Base-by-base conservation (phyloP, 495 filamentous ascomycete genomes). In the Evernia prunastri region DNA sequence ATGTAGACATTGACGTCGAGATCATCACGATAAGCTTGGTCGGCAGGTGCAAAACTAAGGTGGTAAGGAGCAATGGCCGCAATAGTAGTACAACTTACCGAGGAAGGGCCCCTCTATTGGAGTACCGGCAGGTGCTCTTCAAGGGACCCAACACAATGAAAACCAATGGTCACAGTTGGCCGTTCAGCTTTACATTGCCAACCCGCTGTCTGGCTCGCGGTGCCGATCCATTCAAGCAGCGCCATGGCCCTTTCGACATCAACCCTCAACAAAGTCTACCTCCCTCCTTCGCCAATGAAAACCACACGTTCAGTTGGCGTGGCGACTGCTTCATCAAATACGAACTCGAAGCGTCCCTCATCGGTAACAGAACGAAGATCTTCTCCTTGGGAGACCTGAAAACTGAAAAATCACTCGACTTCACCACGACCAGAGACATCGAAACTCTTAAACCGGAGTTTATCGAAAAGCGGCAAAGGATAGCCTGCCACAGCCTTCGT, bases 11-110 rank as follows among this genome's bases (percentile, higher is more conserved):
- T 40, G 56, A 60, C 39, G 42, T 59, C 29, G 33, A 54, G 25
- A 18, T 42, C 43, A 49, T 60, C 43, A 65, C 63, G 53, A 60
- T 65, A 20, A 65, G 35, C 33, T 25, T 65, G n/a, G 27, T 60
- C 35, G 63, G 31, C 29, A 49, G 43, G 31, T 59, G 45, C 27
- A 25, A 29, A 42, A 59, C 33, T 35, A 59, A 45, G 27, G 37
- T 60, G 8, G 49, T 57, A 56, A 49, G 60, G 13, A 49, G 27
- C 9, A 37, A 40, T 9, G 60, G 49, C 36, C 20, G 36, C 2
- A 39, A 40, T 25, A 29, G 35, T 31, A 20, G 47, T 27, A 11
- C n/a, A 7, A 56, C 49, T 39, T 54, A 63, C 20, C 25, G 23
- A 25, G 60, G 60, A 27, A 39, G 25, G 56, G 60, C 43, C 63